Conservation (phyloP, 2,329 filamentous ascomycete species). For the Nigrograna mackinnonii region DNA sequence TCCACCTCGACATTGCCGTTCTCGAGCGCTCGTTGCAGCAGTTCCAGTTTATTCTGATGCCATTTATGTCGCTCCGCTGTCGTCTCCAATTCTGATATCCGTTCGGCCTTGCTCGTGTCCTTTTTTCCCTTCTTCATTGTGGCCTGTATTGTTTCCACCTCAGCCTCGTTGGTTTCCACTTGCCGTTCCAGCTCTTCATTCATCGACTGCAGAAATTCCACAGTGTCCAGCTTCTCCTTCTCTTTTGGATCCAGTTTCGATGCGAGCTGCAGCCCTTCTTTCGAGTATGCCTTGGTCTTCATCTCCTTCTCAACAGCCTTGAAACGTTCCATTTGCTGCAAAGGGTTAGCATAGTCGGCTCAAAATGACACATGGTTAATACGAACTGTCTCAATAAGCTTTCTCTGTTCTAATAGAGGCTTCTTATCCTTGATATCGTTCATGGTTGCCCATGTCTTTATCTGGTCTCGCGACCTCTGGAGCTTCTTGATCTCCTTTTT, state of each 20-base stretch:
- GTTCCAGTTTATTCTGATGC: constrained; percentile 90
- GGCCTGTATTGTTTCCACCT: constrained; percentile 82
- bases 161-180: constrained; percentile 90
- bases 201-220: constrained; percentile 83
- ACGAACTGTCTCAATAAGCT: constrained; percentile 93
- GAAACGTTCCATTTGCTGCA: constrained; percentile 98
- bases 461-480: constrained; percentile 94
- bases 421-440: constrained; percentile 99
- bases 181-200: constrained; percentile 93
- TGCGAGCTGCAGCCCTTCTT: constrained; percentile 90
- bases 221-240: constrained; percentile 86
- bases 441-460: constrained; percentile 98
- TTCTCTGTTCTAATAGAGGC: constrained; percentile 88
- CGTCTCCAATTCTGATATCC: constrained; percentile 82
- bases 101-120: constrained; percentile 79
- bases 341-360: constrained; percentile 28
- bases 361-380: constrained; percentile 8
- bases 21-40: constrained; percentile 86
- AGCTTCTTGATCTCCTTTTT: constrained; percentile 99
- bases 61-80: constrained; percentile 93
- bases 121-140: constrained; percentile 96
- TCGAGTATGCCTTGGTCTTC: constrained; percentile 99
- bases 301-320: constrained; percentile 99
- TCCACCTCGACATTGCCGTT: constrained; percentile 89
- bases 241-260: constrained; percentile 97